A percentile compares a stretch with the other conserved stretches of the same genome.
phyloP scores from a whole-genome alignment of 139 green algal species.

The Tetraselmis striata region DNA sequence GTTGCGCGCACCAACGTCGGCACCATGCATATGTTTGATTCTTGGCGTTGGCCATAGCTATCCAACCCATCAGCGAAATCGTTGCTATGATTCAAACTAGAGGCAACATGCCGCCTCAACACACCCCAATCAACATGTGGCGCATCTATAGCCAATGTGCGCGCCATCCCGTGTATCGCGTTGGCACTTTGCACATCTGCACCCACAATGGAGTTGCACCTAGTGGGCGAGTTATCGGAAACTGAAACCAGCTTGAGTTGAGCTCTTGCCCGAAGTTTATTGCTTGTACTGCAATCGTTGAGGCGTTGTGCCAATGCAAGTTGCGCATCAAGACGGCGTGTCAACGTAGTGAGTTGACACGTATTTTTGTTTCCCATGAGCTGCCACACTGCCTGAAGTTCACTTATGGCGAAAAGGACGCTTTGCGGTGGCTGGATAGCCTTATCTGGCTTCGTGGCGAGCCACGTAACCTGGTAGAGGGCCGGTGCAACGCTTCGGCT shows the following conservation, averaged over 20 bases:
- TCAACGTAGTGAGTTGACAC: too few relatives aligned
- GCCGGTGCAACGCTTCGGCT: too few relatives aligned
- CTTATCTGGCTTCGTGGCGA: too few relatives aligned
- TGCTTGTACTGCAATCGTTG: too few relatives aligned
- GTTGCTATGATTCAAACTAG: too few relatives aligned
- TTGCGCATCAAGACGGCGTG: neutral
- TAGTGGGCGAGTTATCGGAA: neutral
- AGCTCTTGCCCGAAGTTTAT: neutral
- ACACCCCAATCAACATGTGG: neutral
- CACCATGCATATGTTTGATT: neutral
- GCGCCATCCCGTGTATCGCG: neutral
- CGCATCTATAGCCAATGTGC: neutral
- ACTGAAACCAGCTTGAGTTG: neutral
- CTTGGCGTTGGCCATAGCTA: neutral
- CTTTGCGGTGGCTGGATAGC: too few relatives aligned
- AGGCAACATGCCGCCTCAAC: neutral
- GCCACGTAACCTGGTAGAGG: too few relatives aligned
- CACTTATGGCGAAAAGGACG: too few relatives aligned
- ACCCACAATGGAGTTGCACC: neutral
- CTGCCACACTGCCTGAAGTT: too few relatives aligned
- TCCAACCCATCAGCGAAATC: neutral
- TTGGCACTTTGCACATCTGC: neutral
- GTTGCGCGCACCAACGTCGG: neutral
- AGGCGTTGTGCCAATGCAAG: neutral
- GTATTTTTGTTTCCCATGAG: too few relatives aligned